Conservation (phyloP, 495 filamentous ascomycete genomes). For the Penicillium lividum region DNA sequence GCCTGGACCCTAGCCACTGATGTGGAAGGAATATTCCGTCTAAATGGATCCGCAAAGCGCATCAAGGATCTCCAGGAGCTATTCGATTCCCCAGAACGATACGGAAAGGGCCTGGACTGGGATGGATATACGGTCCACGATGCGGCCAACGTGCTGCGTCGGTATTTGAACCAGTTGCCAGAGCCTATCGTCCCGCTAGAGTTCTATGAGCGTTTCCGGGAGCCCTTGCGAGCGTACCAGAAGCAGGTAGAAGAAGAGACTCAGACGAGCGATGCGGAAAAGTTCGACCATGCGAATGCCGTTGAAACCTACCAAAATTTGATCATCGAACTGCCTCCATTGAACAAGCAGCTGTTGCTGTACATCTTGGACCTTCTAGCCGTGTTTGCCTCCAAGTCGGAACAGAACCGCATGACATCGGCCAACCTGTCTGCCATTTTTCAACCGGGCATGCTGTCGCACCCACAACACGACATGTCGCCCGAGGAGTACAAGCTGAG, state of each 20-base stretch:
- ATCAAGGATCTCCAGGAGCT: conserved; percentile 93
- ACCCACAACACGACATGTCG: conserved; percentile 92
- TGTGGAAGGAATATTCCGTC: conserved; percentile 94
- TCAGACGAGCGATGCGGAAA: conserved; percentile 35
- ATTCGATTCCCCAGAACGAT: conserved; percentile 94
- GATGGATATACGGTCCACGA: conserved; percentile 98
- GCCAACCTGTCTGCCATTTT: conserved; percentile 97
- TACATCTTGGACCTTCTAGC: conserved; percentile 98
- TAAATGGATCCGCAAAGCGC: conserved; percentile 94
- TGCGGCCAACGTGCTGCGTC: conserved; percentile 92
- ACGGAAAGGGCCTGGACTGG: conserved; percentile 97
- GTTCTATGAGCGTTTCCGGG: conserved; percentile 87
- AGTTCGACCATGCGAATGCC: conserved; percentile 73
- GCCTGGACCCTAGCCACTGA: conserved; percentile 70
- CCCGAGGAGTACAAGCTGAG: conserved; percentile 91
- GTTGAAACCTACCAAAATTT: conserved; percentile 83
- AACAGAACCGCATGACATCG: conserved; percentile 94
- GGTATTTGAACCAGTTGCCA: conserved; percentile 90
- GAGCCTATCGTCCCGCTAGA: conserved; percentile 96
- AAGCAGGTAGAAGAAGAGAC: conserved; percentile 53
- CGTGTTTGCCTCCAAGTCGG: conserved; percentile 96
- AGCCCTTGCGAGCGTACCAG: conserved; percentile 78
- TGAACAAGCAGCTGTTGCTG: conserved; percentile 92
- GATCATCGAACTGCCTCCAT: conserved; percentile 87
- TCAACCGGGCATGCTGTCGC: conserved; percentile 92